Evolutionary conservation across 192 early-diverging fungal species (phyloP).

Genomic region (Backusella luteola): DNA sequence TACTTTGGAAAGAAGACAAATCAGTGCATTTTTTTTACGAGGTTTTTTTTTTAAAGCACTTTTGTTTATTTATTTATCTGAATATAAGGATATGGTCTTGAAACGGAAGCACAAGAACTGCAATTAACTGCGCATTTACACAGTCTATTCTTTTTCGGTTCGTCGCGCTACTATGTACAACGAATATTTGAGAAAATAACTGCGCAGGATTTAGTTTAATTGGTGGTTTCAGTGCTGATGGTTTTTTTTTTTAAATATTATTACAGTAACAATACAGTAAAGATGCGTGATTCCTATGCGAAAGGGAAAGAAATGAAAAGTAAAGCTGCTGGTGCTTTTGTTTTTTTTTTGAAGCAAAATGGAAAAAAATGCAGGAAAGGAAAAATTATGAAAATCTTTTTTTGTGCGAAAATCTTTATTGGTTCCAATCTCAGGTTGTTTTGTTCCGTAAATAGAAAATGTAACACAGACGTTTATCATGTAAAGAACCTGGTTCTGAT

Average conservation of each 20-base stretch:
- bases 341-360: not conserved
- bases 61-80: not conserved
- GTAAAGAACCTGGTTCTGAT: too few relatives aligned
- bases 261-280: not conserved
- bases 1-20: not conserved
- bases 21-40: not conserved
- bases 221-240: not conserved
- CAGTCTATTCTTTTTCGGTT: not conserved
- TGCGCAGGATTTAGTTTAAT: not conserved
- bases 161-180: not conserved
- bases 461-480: not conserved
- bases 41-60: not conserved
- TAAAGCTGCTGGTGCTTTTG: not conserved
- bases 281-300: too few relatives aligned
- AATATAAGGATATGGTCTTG: not conserved
- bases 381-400: not conserved
- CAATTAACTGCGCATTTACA: not conserved
- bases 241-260: not conserved
- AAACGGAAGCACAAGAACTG: not conserved
- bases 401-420: not conserved
- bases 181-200: not conserved
- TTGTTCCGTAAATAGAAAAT: not conserved
- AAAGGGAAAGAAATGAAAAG: too few relatives aligned
- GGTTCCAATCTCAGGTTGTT: not conserved
- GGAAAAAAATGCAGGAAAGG: not conserved